These are phyloP conservation scores for Colletotrichum liaoningense DNA, from an alignment of 2,329 filamentous ascomycete species.

Conservation along the genomic window DNA sequence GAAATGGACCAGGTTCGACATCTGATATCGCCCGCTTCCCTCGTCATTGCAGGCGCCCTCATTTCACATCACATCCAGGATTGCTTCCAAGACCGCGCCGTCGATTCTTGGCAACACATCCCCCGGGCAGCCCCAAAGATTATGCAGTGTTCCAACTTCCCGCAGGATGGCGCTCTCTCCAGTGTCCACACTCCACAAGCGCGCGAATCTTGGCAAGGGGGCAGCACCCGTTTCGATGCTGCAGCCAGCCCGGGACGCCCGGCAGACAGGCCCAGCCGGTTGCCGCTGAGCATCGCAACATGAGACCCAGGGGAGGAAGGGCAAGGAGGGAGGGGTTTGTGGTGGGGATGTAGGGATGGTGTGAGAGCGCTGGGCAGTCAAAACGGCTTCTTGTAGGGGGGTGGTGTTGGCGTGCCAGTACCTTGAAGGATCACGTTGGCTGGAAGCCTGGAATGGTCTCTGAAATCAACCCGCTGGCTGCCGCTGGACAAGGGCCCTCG, in stretches of 20 bases:
- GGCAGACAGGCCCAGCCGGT: background rate
- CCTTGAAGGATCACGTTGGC: background rate
- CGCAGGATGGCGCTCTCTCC: too few relatives aligned
- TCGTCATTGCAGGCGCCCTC: background rate
- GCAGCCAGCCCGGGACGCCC: background rate
- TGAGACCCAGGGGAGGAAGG: background rate
- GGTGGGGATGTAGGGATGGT: background rate
- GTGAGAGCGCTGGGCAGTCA: background rate
- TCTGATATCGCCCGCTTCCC: background rate
- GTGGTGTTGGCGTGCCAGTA: background rate
- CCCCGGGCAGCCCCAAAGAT: background rate
- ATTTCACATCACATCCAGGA: background rate
- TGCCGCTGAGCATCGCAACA: background rate
- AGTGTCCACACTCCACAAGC: background rate
- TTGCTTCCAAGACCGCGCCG: background rate
- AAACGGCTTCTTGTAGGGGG: background rate
- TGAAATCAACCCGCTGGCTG: background rate
- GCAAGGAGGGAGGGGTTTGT: background rate
- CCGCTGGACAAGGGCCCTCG: background rate
- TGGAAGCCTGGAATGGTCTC: background rate
- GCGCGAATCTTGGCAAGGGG: background rate
- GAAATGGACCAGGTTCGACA: background rate
- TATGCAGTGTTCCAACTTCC: background rate
- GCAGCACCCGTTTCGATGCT: background rate
- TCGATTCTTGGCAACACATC: background rate